Base-by-base conservation (phyloP, 768 basidiomycete species). In the Epithele typhae region DNA sequence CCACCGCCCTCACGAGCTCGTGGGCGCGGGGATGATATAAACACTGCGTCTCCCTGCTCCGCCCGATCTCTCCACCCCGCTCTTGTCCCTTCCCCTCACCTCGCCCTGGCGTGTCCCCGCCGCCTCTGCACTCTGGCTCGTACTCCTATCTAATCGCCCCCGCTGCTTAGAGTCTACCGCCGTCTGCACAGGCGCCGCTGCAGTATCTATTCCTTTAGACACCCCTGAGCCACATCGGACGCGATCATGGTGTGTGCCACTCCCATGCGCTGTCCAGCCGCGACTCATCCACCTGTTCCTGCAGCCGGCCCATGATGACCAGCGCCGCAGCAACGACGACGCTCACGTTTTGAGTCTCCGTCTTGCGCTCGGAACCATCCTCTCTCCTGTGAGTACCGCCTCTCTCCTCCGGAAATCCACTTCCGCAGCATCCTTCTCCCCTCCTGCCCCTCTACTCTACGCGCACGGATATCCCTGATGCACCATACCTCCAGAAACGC, bases 351-450 rank as follows among this genome's bases (percentile, higher is more conserved):
- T 57, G 33, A 58, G 55, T 7, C 64, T 82, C 21, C 68, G 76
- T 30, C 71, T 80, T 22, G 79, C 76, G 0, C 62, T 84, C 42
- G 81, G 81, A 18, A 79, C 77, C 55, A 81, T 84, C 35, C 63
- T 84, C 11, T 65, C 75, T 10, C 79, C 80, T 51, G 80, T 82
- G 58, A 63, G 79, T 71, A 17, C 14, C 27, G 14, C 27, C n/a
- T n/a, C n/a, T n/a, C n/a, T n/a, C n/a, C n/a, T n/a, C n/a, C n/a
- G n/a, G n/a, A n/a, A n/a, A n/a, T 25, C 27, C 17, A 12, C 14
- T 43, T 7, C n/a, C 21, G 34, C 33, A 21, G 33, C 24, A 18
- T 34, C 21, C 33, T 6, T 38, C 45, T 17, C 37, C 21, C 25
- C 35, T 7, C 27, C 27, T 7, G 7, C 27, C 8, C 27, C 27